These are phyloP conservation scores for Colletotrichum australisinense DNA, from an alignment of 2,329 filamentous ascomycete genomes.

Conservation along the genomic window DNA sequence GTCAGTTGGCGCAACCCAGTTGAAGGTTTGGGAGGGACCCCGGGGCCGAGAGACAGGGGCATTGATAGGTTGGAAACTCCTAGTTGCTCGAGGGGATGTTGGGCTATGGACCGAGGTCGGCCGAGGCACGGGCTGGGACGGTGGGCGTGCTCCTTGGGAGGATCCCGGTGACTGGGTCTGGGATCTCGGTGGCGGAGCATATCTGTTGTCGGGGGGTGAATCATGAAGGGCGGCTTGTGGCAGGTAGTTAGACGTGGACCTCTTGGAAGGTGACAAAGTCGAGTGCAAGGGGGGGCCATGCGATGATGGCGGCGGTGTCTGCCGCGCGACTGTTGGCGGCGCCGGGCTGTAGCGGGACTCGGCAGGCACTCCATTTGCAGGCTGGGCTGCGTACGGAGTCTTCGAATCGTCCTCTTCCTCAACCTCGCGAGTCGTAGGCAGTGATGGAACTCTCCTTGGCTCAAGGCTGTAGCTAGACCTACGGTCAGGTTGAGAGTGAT, in stretches of 20 bases:
- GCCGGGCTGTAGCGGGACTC: slow-evolving; percentile 54
- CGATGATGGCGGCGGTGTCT: slow-evolving; percentile 62
- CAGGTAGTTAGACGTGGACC: slow-evolving; percentile 61
- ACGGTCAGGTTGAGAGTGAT: slow-evolving; percentile 57
- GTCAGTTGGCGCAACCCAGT: slow-evolving; percentile 72
- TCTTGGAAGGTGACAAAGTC: slow-evolving; percentile 67
- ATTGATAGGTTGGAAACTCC: slow-evolving; percentile 39
- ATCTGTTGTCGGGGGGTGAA: slow-evolving; percentile 49
- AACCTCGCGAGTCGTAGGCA: slow-evolving; percentile 71
- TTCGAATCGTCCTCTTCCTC: slow-evolving; percentile 64
- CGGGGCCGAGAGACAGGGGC: slow-evolving; percentile 55
- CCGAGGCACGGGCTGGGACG: slow-evolving; percentile 59
- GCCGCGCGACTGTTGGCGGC: slow-evolving; percentile 47
- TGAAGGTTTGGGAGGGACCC: slow-evolving; percentile 65
- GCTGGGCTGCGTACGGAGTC: slow-evolving; percentile 10
- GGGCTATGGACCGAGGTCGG: slow-evolving; percentile 65
- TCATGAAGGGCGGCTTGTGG: slow-evolving; percentile 48
- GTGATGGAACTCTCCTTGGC: slow-evolving; percentile 64
- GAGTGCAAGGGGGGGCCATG: slow-evolving; percentile 49
- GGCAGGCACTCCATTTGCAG: slow-evolving; percentile 37
- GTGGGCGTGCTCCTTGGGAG: slow-evolving; percentile 52
- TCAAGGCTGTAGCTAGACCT: slow-evolving; percentile 67
- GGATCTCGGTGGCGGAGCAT: slow-evolving; percentile 67
- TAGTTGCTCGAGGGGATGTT: slow-evolving; percentile 48
- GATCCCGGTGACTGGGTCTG: slow-evolving; percentile 72